A percentile compares a stretch with the other conserved stretches of the same genome.
Evolutionary conservation across 2,329 filamentous ascomycete species (phyloP).

Genomic region (Eurotiales sp.): DNA sequence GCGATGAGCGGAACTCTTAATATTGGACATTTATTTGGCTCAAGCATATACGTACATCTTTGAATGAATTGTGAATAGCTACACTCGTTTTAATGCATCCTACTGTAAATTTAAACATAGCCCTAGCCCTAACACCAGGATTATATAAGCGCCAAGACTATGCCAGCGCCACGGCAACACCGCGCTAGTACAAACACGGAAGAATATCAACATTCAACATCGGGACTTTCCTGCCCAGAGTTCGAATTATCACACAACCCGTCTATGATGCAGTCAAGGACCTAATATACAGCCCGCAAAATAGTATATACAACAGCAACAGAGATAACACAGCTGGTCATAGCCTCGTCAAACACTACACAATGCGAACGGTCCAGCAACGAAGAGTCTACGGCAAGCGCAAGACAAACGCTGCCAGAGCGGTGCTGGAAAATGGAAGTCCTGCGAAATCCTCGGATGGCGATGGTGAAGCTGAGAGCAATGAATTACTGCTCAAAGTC

Average conservation of each 20-base stretch:
- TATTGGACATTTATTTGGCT: too few relatives aligned
- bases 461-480: background rate
- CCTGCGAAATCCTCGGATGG: constrained; percentile 3
- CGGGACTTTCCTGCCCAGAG: too few relatives aligned
- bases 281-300: too few relatives aligned
- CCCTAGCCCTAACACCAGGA: too few relatives aligned
- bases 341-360: background rate
- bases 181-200: constrained; percentile 7
- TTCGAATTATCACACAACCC: too few relatives aligned
- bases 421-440: constrained; percentile 16
- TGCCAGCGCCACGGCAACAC: background rate
- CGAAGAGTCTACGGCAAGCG: constrained; percentile 18
- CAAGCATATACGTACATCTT: too few relatives aligned
- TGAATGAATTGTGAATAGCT: too few relatives aligned
- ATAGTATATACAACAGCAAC: background rate
- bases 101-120: too few relatives aligned
- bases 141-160: background rate
- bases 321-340: background rate
- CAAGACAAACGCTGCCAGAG: constrained; percentile 14
- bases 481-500: background rate
- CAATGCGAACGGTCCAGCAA: constrained; percentile 11
- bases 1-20: too few relatives aligned
- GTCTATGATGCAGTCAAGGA: too few relatives aligned
- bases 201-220: constrained; percentile 14
- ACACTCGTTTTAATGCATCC: too few relatives aligned